Base-by-base conservation (phyloP, 495 filamentous ascomycete species). In the Penicillium steckii region DNA sequence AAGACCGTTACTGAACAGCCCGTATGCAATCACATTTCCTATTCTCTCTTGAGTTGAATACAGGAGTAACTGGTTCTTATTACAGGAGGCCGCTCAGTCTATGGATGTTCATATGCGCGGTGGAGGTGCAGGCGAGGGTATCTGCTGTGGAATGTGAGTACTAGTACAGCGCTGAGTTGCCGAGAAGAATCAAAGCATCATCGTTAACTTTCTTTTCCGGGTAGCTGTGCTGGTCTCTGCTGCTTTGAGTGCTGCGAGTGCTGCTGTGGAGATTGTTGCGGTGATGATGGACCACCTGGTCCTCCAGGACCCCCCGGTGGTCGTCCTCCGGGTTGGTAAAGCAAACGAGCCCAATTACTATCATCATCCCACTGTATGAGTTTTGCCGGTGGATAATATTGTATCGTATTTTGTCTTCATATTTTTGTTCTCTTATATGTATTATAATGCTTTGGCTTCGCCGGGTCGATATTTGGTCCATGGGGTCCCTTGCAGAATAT, bases 131-230 rank as follows among this genome's bases (percentile, higher is more conserved):
- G 55, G 55, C 23, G 54, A 52, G 42, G 51, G 48, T 33, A 23
- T 53, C 21, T 58, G 55, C 55, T 53, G 50, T 10, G 55, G 50
- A 46, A n/a, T 58, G 55, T 58, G 27, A 58, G 55, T 50, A 53
- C 26, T 13, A 6, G 13, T 12, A 17, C n/a, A n/a, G n/a, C n/a
- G 8, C 38, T 44, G 26, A 3, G 17, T 9, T 15, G 15, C 19
- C 22, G 18, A 50, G 19, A 12, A 10, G 44, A 6, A 27, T 5
- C 8, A 15, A n/a, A 18, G 29, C 15, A 8, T 37, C 21, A 17
- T 15, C 32, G 23, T 42, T 26, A 10, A 32, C 29, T 17, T 41
- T 10, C 19, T 10, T 18, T 26, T n/a, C 13, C 30, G 4, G 10
- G 43, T 50, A 57, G 55, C 50, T 57, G 55, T 19, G 55, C 55